Evolutionary conservation across 352 stramenopile species (phyloP), one percentile per base, ranked within the genome.

Genomic region (Phytophthora multivora): DNA sequence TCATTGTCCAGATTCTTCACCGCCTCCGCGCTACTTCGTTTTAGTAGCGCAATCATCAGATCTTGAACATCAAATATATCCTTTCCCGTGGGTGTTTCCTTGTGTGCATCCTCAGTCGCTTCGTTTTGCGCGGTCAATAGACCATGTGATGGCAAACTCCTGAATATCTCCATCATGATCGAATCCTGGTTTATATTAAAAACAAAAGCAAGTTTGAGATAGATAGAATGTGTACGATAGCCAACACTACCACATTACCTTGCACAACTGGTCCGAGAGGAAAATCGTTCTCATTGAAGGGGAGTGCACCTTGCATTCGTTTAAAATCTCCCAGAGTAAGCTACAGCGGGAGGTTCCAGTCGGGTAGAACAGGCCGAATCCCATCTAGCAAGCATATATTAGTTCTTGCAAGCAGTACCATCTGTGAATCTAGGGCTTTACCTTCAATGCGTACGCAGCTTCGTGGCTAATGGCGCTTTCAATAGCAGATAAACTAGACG

Each of bases 331-430:
- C 51, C 66, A 64, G 4, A 75, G 15, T 57, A 73, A 36, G 12
- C 38, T 54, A 43, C 42, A 56, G 30, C 51, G 49, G 15, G 64
- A 33, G 8, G 13, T 3, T 35, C 23, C 42, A 28, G 66, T 45
- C 0, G 75, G 75, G 39, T 86, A 88, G 56, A 89, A 89, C 15
- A 55, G 33, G 12, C 38, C 43, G 41, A 89, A 89, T 12, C 79
- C 78, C 45, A 84, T 69, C 78, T 88, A 43, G 31, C 35, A 38
- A 26, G 36, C 21, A n/a, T 13, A 33, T 33, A 33, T 39, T 15
- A 33, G 48, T 39, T 49, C 6, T 21, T 12, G n/a, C 9, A 31
- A 35, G 2, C 16, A 42, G 12, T n/a, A 46, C 1, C 12, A 15
- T 26, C 10, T 3, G 15, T 30, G 23, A 50, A 36, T 11, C 16